Percentiles rank a stretch among this genome's conserved stretches.
These are phyloP conservation scores for Cercophora samala DNA, from an alignment of 495 filamentous ascomycete species.

Conservation along the genomic window DNA sequence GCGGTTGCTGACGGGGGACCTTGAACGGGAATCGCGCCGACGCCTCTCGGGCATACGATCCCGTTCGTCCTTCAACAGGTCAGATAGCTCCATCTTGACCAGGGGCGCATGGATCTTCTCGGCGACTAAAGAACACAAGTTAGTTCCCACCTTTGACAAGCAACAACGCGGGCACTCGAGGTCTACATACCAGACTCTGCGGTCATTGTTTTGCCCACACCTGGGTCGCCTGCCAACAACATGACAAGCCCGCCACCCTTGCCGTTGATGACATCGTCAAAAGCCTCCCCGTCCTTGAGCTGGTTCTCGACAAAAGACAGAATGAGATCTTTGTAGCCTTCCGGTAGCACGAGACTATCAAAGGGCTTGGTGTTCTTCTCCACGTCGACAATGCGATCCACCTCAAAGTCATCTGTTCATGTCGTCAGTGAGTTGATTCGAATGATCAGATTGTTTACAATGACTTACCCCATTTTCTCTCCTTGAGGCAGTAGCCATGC, in stretches of 20 bases:
- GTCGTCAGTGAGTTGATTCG: slow-evolving; percentile 3
- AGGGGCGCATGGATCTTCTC: slow-evolving; percentile 26
- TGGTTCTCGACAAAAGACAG: slow-evolving; percentile 43
- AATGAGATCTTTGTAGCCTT: slow-evolving; percentile 47
- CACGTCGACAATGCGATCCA: slow-evolving; percentile 34
- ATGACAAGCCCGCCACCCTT: slow-evolving; percentile 36
- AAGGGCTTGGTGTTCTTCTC: slow-evolving; percentile 50
- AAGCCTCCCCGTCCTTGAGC: slow-evolving; percentile 30
- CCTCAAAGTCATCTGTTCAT: slow-evolving; percentile 24
- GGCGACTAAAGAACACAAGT: slow-evolving; percentile 10
- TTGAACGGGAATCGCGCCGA: background rate
- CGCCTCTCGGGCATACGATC: background rate
- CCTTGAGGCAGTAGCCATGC: slow-evolving; percentile 33
- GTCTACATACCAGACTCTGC: slow-evolving; percentile 36
- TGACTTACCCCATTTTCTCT: slow-evolving; percentile 34
- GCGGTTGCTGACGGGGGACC: background rate
- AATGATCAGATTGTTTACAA: background rate
- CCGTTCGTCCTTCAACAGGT: slow-evolving; percentile 7
- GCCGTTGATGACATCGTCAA: slow-evolving; percentile 41
- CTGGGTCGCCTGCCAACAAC: background rate
- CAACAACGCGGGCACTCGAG: background rate
- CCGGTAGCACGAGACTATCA: slow-evolving; percentile 48
- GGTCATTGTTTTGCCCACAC: slow-evolving; percentile 53
- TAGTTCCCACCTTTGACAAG: background rate
- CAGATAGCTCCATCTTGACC: slow-evolving; percentile 26